Percentiles rank a stretch among this genome's conserved stretches.
phyloP scores from a whole-genome alignment of 495 filamentous ascomycete genomes.

The Penicillium tannophilum region DNA sequence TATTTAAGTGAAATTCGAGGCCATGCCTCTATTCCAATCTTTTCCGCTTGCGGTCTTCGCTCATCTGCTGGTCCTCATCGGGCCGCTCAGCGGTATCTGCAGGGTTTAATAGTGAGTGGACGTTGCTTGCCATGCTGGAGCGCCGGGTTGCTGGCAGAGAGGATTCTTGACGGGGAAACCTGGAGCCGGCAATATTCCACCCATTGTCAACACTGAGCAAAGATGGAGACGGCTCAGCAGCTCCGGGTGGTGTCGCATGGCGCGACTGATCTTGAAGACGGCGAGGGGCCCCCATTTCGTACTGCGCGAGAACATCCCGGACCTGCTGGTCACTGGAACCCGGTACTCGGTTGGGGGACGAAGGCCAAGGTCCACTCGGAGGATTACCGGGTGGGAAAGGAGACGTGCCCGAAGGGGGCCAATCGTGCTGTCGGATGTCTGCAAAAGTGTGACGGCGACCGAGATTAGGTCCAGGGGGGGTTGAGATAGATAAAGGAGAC shows the following conservation, averaged over 20 bases:
- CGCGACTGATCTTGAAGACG: slow-evolving; percentile 60
- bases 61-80: slow-evolving; percentile 65
- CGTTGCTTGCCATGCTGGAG: slow-evolving; percentile 75
- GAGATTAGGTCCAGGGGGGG: slow-evolving; percentile 71
- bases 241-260: slow-evolving; percentile 70
- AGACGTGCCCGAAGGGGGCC: slow-evolving; percentile 69
- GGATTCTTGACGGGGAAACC: slow-evolving; percentile 44
- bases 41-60: slow-evolving; percentile 80
- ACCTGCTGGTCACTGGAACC: slow-evolving; percentile 75
- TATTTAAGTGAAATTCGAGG: not conserved
- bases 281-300: slow-evolving; percentile 70
- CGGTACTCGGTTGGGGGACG: slow-evolving; percentile 72
- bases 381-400: slow-evolving; percentile 55
- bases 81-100: slow-evolving; percentile 74
- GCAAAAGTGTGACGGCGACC: slow-evolving; percentile 91
- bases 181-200: slow-evolving; percentile 57
- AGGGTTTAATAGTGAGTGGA: slow-evolving; percentile 81
- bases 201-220: slow-evolving; percentile 55
- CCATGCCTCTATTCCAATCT: slow-evolving; percentile 55
- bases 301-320: slow-evolving; percentile 78
- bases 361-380: slow-evolving; percentile 73
- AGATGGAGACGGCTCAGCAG: slow-evolving; percentile 51
- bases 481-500: slow-evolving; percentile 77
- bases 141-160: slow-evolving; percentile 67
- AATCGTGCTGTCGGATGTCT: slow-evolving; percentile 89